Evolutionary conservation across 2,329 filamentous ascomycete genomes (phyloP), one percentile per base, ranked within the genome.

Genomic region (Cryoendolithus antarcticus): DNA sequence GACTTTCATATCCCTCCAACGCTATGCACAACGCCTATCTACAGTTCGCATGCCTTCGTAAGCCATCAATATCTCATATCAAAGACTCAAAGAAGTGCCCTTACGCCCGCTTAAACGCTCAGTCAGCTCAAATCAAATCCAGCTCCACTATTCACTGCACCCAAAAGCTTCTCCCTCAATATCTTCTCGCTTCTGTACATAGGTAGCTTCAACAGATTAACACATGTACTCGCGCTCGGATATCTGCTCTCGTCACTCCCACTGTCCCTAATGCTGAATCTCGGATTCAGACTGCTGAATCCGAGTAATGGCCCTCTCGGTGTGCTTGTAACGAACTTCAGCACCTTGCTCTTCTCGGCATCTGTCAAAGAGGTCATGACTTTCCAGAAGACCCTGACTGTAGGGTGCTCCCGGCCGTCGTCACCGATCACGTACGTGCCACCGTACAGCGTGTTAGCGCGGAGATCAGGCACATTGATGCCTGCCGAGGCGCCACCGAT

Each of bases 281-380:
- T 70, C 2, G 91, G 91, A 41, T 80, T 82, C 47, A 98, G 64
- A 54, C 91, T 82, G 11, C 77, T 76, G 56, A 98, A 98, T 0
- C 91, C 91, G 3, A 96, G 65, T 33, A 98, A 65, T 2, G 91
- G 91, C 24, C 88, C 89, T 30, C 91, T 72, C 0, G 91, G 89
- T 7, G 91, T 95, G 21, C 82, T 89, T 4, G 88, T 98, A 34
- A 96, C 91, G 51, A 95, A 98, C 55, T 94, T 94, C 47, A 98
- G 71, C 43, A 98, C 83, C 41, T 88, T 83, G 15, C 86, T 71
- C 3, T 85, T 72, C 57, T 96, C 83, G 13, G 69, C 69, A 52
- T 95, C 88, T 7, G 71, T 70, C 44, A 98, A 72, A 3, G 68
- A 66, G 40, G 75, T 71, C 78, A 98, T 80, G 35, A 93, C 86